Base-by-base conservation (phyloP, 1,139 yeast genomes). In the Debaryomyces sp. region DNA sequence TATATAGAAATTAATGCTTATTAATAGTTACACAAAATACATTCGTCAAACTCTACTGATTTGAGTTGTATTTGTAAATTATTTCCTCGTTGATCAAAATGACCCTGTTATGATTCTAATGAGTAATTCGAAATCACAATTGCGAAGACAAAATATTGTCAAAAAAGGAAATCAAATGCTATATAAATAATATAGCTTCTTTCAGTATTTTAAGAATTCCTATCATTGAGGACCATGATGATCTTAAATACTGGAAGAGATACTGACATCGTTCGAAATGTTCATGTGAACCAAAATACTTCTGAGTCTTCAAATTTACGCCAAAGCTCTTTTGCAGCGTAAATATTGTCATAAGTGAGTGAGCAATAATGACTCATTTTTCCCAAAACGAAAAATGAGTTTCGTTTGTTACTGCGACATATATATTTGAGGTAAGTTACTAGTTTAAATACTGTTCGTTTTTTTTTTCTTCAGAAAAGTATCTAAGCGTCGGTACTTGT, bases 231-330 rank as follows among this genome's bases (percentile, higher is more conserved):
- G 38, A 39, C 43, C 30, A 17, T 44, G 43, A 44, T 39, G 44
- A 40, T 26, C 24, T 24, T 21, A 23, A 18, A 7, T 26, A 18
- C 29, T 44, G 47, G 47, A 44, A 44, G 43, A 44, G 46, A 38
- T 22, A 18, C 43, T 21, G 47, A 44, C 47, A 39, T 39, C 47
- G 43, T 39, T 44, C 40, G 47, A 44, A 38, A n/a, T 12, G 24
- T 38, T 18, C 13, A 18, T 26, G 30, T 24, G 41, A 32, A 33
- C 32, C 38, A 34, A 26, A 37, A 24, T 12, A 33, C 7, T 26
- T 44, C 47, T 44, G 47, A 44, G 47, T 44, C 43, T 41, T 32
- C n/a, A 5, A 22, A 27, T 39, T 23, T 29, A 29, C 36, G 17
- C 26, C 7, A 12, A 15, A 1, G 21, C 13, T n/a, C 13, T 6